These are phyloP conservation scores for Aspergillus fructus DNA, from an alignment of 2,329 filamentous ascomycete genomes.

Conservation along the genomic window DNA sequence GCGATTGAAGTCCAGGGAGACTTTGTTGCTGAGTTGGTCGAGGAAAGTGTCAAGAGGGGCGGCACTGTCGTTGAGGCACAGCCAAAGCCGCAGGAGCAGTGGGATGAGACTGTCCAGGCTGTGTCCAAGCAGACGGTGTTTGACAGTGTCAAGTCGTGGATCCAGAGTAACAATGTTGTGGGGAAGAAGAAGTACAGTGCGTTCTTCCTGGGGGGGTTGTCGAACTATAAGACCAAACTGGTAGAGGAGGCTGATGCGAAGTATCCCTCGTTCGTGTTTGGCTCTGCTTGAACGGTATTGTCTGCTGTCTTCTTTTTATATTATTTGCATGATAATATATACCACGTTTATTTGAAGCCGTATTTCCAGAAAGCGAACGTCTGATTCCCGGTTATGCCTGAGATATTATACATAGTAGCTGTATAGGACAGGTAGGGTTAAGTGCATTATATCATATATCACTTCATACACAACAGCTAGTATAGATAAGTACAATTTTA, in stretches of 20 bases:
- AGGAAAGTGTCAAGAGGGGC: background rate
- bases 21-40: background rate
- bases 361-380: too few relatives aligned
- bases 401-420: too few relatives aligned
- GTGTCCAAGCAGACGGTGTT: background rate
- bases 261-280: background rate
- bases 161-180: background rate
- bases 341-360: too few relatives aligned
- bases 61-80: background rate
- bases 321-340: background rate
- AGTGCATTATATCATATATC: too few relatives aligned
- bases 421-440: too few relatives aligned
- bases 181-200: constrained; percentile 1
- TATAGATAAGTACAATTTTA: too few relatives aligned
- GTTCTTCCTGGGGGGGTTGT: background rate
- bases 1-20: background rate
- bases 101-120: background rate
- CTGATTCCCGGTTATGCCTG: too few relatives aligned
- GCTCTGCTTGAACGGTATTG: background rate
- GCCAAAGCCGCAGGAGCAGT: background rate
- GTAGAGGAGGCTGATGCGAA: background rate
- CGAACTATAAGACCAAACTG: background rate
- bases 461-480: too few relatives aligned
- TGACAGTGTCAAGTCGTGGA: background rate
- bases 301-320: background rate